Percentiles rank a stretch among this genome's conserved stretches.
Evolutionary conservation across 495 filamentous ascomycete species (phyloP).

Genomic region (Xylaria intraflava): DNA sequence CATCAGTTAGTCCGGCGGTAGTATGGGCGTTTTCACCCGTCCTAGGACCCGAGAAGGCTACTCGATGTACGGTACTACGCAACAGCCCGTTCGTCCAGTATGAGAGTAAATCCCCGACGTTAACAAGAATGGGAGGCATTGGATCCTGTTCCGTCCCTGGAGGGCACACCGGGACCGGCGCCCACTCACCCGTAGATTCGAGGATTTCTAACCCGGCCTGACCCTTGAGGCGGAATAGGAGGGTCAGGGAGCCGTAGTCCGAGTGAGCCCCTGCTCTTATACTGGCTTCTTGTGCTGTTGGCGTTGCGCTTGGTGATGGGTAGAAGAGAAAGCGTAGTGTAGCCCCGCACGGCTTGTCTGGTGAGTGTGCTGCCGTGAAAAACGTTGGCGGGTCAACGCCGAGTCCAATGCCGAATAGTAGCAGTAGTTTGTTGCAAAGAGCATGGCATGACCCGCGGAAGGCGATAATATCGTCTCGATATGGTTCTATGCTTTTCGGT

Average conservation of each 20-base stretch:
- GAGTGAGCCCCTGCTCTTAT: conserved; percentile 86
- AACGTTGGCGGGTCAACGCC: conserved; percentile 58
- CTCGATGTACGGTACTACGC: conserved; percentile 80
- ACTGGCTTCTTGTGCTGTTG: conserved; percentile 60
- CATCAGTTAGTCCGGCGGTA: conserved; percentile 33
- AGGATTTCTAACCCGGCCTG: conserved; percentile 86
- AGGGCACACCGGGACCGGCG: conserved; percentile 55
- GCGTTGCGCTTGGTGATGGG: conserved; percentile 59
- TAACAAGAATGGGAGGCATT: conserved; percentile 76
- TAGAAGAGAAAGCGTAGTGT: conserved; percentile 81
- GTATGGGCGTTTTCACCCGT: conserved; percentile 11
- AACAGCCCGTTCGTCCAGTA: conserved; percentile 89
- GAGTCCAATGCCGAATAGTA: conserved; percentile 69
- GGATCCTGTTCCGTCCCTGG: conserved; percentile 45
- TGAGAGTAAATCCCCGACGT: conserved; percentile 83
- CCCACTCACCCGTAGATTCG: conserved; percentile 49
- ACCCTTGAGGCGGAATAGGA: conserved; percentile 76
- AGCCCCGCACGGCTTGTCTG: conserved; percentile 56
- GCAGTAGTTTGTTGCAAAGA: conserved; percentile 65
- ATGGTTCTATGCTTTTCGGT: conserved; percentile 53
- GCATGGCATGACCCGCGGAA: conserved; percentile 67
- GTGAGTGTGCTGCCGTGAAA: conserved; percentile 66
- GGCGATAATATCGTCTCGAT: conserved; percentile 53
- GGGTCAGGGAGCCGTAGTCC: conserved; percentile 83
- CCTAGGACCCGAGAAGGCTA: conserved; percentile 59